Percentiles rank a stretch among this genome's conserved stretches.
Evolutionary conservation across 805 yeast species (phyloP).

Genomic region (Candida corydali): DNA sequence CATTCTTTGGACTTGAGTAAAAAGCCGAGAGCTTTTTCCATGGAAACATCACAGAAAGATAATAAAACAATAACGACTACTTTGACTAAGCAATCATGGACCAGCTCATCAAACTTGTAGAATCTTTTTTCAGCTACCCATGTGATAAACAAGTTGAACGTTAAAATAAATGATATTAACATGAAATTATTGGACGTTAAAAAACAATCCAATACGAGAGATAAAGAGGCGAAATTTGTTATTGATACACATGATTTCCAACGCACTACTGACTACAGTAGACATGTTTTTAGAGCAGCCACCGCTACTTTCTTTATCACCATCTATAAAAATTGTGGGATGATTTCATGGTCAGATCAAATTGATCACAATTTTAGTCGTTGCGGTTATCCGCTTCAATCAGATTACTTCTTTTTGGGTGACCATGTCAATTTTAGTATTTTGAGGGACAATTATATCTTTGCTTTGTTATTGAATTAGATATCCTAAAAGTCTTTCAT

Average conservation of each 20-base stretch:
- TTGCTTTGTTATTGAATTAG: conserved; percentile 52
- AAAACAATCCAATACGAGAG: conserved; percentile 23
- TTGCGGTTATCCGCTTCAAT: conserved; percentile 58
- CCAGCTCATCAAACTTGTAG: conserved; percentile 13
- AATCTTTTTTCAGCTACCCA: conserved; percentile 13
- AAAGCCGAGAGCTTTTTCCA: conserved; percentile 11
- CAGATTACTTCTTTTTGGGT: conserved; percentile 54
- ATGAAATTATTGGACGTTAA: conserved; percentile 43
- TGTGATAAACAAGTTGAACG: conserved; percentile 14
- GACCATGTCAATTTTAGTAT: conserved; percentile 59
- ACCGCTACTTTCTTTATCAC: conserved; percentile 57
- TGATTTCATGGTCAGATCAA: conserved; percentile 73
- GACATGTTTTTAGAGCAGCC: conserved; percentile 65
- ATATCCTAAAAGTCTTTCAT: conserved; percentile 60
- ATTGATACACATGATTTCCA: conserved; percentile 52
- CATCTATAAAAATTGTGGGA: conserved; percentile 81
- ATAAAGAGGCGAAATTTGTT: conserved; percentile 43
- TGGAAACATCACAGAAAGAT: conserved; percentile 8
- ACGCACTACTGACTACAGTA: conserved; percentile 51
- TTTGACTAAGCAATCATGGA: conserved; percentile 8
- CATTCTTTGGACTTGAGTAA: conserved; percentile 24
- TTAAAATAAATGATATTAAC: conserved; percentile 61
- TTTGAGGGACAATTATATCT: conserved; percentile 51
- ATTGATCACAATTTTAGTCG: conserved; percentile 48
- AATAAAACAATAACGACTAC: conserved; percentile 4